Percentiles rank a stretch among this genome's conserved stretches.
Evolutionary conservation across 345 rosid species (phyloP).

Genomic region (Stellera chamaejasme): DNA sequence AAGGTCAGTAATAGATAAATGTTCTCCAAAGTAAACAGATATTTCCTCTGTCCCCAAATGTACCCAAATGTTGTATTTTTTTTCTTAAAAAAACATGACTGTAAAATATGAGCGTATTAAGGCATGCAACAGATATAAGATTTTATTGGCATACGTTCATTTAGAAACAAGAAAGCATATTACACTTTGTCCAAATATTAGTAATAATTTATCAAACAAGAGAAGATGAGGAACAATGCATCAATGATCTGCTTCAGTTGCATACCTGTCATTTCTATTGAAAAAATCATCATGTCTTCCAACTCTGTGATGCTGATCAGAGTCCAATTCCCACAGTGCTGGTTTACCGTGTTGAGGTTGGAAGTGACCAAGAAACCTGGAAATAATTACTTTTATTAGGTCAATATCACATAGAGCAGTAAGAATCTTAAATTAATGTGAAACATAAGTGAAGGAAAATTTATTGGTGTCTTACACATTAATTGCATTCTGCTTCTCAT

Average conservation of each 20-base stretch:
- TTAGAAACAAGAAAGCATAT: not conserved
- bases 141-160: not conserved
- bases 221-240: too few species aligned
- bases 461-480: constrained; percentile 57
- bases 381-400: constrained; percentile 6
- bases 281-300: constrained; percentile 35
- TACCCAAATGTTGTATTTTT: too few species aligned
- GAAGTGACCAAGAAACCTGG: constrained; percentile 92
- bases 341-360: constrained; percentile 88
- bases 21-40: too few species aligned
- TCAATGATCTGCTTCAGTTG: too few species aligned
- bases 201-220: too few species aligned
- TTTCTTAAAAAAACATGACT: too few species aligned
- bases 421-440: not conserved
- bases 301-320: constrained; percentile 59
- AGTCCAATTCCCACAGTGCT: constrained; percentile 81
- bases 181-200: not conserved
- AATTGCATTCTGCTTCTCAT: constrained; percentile 92
- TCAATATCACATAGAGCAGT: constrained; percentile 1
- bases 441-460: not conserved
- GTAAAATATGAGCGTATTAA: too few species aligned
- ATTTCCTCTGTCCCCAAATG: too few species aligned
- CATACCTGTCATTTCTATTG: constrained; percentile 45
- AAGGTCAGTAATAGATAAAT: too few species aligned
- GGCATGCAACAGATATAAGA: not conserved